These are phyloP conservation scores for Cryptosporidium baileyi DNA, from an alignment of 169 alveolate genomes.

Conservation along the genomic window DNA sequence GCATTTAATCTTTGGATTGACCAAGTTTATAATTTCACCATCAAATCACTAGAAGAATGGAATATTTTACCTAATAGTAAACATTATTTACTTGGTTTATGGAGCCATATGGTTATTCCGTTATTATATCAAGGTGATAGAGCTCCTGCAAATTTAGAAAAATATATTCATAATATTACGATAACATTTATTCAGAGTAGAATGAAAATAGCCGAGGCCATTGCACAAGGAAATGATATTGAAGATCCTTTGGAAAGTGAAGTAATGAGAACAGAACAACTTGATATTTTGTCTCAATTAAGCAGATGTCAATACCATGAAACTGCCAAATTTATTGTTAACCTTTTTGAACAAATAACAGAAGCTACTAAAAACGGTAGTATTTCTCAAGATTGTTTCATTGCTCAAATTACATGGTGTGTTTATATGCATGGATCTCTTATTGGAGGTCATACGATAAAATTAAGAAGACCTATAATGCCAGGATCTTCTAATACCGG, in stretches of 20 bases:
- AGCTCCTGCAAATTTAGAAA: constrained; percentile 82
- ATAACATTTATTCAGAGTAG: constrained; percentile 79
- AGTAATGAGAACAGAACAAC: constrained; percentile 76
- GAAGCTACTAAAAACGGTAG: constrained; percentile 71
- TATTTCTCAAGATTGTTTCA: constrained; percentile 73
- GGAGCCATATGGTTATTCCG: constrained; percentile 91
- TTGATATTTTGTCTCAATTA: constrained; percentile 76
- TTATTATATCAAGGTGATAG: constrained; percentile 82
- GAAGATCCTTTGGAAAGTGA: constrained; percentile 76
- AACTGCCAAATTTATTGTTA: constrained; percentile 72
- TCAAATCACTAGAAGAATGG: constrained; percentile 88
- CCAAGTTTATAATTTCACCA: constrained; percentile 86
- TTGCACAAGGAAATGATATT: constrained; percentile 73
- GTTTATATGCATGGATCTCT: constrained; percentile 80
- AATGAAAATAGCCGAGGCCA: constrained; percentile 80
- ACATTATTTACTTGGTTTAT: constrained; percentile 89
- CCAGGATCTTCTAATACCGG: constrained; percentile 75
- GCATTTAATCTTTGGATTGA: constrained; percentile 89
- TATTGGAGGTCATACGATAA: constrained; percentile 69
- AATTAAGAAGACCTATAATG: constrained; percentile 48
- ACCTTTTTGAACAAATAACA: constrained; percentile 70
- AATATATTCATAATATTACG: constrained; percentile 77
- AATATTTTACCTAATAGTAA: constrained; percentile 87
- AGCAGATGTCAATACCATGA: constrained; percentile 76
- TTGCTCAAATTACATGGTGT: constrained; percentile 78